A percentile compares a stretch with the other conserved stretches of the same genome.
Evolutionary conservation across 176 grass and related monocot species (phyloP).

Genomic region (Eragrostis nindensis): DNA sequence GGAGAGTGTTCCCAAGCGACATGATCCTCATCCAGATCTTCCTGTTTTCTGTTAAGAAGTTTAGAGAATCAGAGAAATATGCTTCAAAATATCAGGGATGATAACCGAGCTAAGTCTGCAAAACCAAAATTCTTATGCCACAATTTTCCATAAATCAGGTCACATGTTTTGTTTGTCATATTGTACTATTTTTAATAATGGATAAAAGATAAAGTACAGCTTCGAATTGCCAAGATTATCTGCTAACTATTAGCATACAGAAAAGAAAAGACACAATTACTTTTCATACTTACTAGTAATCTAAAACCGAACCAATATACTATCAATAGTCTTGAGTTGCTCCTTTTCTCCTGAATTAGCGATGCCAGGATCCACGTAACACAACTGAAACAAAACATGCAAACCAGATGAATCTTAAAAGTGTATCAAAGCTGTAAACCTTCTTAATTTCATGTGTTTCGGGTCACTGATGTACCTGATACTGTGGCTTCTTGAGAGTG

Average conservation of each 20-base stretch:
- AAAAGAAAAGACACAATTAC: background rate
- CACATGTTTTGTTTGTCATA: background rate
- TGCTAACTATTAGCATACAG: background rate
- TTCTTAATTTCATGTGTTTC: constrained; percentile 16
- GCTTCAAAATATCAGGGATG: background rate
- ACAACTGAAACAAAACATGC: constrained; percentile 58
- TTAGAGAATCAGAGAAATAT: background rate
- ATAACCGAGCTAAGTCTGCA: background rate
- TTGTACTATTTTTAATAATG: background rate
- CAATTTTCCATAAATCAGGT: background rate
- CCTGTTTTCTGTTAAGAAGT: background rate
- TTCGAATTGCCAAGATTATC: background rate
- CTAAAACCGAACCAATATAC: constrained; percentile 75
- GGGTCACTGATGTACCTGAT: constrained; percentile 64
- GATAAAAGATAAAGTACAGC: background rate
- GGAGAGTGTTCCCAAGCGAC: background rate
- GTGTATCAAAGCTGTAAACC: background rate
- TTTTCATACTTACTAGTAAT: constrained; percentile 20
- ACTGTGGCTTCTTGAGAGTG: constrained; percentile 83
- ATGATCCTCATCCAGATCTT: background rate
- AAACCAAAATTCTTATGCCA: background rate
- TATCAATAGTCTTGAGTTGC: constrained; percentile 74
- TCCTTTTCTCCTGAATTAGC: constrained; percentile 59
- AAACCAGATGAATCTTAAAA: constrained; percentile 1
- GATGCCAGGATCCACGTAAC: constrained; percentile 86